Evolutionary conservation across 2,329 filamentous ascomycete genomes (phyloP), one percentile per base, ranked within the genome.

Genomic region (Lomentospora prolificans): DNA sequence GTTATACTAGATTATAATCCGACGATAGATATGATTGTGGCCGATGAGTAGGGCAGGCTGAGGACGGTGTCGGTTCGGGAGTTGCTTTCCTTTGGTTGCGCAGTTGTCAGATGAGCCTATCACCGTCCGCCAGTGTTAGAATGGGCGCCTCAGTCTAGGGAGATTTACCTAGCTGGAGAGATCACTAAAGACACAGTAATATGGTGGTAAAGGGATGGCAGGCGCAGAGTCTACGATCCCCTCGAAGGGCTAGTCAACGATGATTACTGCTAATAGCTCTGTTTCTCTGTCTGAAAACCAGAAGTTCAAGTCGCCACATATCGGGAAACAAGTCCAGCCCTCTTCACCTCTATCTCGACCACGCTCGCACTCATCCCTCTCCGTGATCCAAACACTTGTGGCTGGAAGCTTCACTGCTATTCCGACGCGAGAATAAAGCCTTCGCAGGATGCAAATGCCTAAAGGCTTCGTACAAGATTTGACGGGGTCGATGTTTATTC

Each of bases 221-320:
- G n/a, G n/a, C n/a, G n/a, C n/a, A n/a, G n/a, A n/a, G n/a, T n/a
- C n/a, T n/a, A n/a, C n/a, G n/a, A n/a, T n/a, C n/a, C n/a, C n/a
- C n/a, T n/a, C n/a, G n/a, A n/a, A n/a, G n/a, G n/a, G 31, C 7
- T 8, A 36, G 7, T 58, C 30, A n/a, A 53, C 57, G 39, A 58
- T 57, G n/a, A n/a, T n/a, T n/a, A n/a, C n/a, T 25, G 24, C 51
- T n/a, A 22, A 51, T 25, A 61, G 31, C 55, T 10, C 46, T 4
- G 58, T 60, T 53, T 61, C 57, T 41, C 57, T 33, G 39, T 19
- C 27, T 8, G 48, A 57, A 39, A 60, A 61, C 60, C 58, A 61
- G 44, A 60, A 61, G 22, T 55, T 57, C 24, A 60, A 33, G 3
- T 46, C 51, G 12, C 60, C 60, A 24, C 55, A 41, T 54, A 61